Evolutionary conservation across 176 grass and related monocot genomes (phyloP).

Genomic region (Oryza brachyantha): DNA sequence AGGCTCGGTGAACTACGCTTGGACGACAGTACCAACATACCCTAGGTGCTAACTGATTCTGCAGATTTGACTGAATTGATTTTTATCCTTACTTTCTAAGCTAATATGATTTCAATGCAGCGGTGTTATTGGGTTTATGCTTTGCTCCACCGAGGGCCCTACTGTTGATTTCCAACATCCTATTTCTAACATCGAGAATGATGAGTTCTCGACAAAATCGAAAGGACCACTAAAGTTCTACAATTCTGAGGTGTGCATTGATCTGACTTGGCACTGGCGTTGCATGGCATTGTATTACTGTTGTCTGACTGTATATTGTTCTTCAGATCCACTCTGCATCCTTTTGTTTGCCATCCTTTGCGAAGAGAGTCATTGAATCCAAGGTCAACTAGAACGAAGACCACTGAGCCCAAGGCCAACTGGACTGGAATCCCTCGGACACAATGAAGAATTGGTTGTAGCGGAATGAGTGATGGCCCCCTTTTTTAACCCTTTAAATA

Average conservation of each 20-base stretch:
- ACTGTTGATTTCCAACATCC: constrained; percentile 77
- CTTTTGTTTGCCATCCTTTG: constrained; percentile 95
- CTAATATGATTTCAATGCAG: constrained; percentile 41
- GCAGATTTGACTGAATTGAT: neutral
- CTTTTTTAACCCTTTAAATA: constrained; percentile 16
- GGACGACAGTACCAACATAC: constrained; percentile 97
- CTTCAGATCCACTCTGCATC: constrained; percentile 81
- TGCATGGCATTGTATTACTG: neutral
- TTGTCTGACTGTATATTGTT: constrained; percentile 19
- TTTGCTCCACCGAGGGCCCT: constrained; percentile 86
- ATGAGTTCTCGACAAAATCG: constrained; percentile 63
- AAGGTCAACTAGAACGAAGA: constrained; percentile 37
- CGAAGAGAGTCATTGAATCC: constrained; percentile 71
- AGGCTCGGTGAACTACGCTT: constrained; percentile 92
- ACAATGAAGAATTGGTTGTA: constrained; percentile 24
- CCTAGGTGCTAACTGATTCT: constrained; percentile 50
- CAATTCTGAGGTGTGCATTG: constrained; percentile 68
- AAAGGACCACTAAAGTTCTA: constrained; percentile 90
- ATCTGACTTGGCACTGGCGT: neutral
- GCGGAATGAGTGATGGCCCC: neutral
- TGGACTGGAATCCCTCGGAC: neutral
- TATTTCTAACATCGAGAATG: constrained; percentile 53
- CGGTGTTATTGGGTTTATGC: constrained; percentile 97
- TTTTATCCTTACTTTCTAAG: neutral
- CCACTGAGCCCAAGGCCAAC: neutral